phyloP scores from a whole-genome alignment of 305 asterid genomes.

The Vinca major region DNA sequence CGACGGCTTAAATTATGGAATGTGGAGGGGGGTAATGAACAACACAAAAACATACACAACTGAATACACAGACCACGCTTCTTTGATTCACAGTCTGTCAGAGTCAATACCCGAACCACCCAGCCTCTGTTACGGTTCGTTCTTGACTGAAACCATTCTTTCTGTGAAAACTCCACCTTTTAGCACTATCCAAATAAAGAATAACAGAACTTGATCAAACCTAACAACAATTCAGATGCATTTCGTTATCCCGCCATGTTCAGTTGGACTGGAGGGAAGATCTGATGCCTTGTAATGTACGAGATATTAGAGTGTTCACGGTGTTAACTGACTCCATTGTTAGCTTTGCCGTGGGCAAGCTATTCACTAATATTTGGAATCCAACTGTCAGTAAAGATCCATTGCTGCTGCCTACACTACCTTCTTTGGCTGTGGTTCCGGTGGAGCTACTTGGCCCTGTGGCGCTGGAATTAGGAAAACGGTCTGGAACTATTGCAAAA shows the following conservation, averaged over 20 bases:
- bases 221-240: background rate
- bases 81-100: background rate
- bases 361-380: slow-evolving; percentile 57
- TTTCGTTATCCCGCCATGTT: background rate
- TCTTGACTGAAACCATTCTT: slow-evolving; percentile 58
- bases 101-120: slow-evolving; percentile 89
- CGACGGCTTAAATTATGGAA: too few relatives aligned
- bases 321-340: slow-evolving; percentile 58
- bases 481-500: slow-evolving; percentile 54
- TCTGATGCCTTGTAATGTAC: slow-evolving; percentile 51
- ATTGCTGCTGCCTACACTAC: slow-evolving; percentile 6
- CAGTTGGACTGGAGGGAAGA: slow-evolving; percentile 34
- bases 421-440: slow-evolving; percentile 12
- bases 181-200: background rate
- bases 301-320: slow-evolving; percentile 46
- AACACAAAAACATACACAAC: background rate
- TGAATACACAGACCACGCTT: background rate
- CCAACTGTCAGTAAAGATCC: slow-evolving; percentile 67
- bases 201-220: background rate
- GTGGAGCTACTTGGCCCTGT: slow-evolving; percentile 10
- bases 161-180: background rate
- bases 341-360: slow-evolving; percentile 42
- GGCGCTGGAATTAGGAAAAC: slow-evolving; percentile 19
- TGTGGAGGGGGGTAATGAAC: background rate
- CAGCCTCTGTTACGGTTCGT: slow-evolving; percentile 50